Base-by-base conservation (phyloP, 129 eudicot species). In the Tagetes patula region DNA sequence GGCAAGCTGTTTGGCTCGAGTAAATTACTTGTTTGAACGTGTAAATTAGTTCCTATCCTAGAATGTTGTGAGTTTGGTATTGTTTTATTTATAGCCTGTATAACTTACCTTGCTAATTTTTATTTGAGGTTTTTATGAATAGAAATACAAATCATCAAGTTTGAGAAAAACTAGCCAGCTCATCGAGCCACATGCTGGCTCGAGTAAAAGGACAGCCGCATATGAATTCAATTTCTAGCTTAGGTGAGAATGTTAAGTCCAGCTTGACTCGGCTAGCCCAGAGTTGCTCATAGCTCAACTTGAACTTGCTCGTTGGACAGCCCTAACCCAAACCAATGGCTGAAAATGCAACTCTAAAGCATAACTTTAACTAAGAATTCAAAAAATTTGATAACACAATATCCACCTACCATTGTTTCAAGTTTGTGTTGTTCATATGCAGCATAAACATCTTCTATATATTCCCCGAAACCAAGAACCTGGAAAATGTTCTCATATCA, bases 401-500 rank as follows among this genome's bases (percentile, higher is more conserved):
- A 43, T 9, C 3, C 8, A 49, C 40, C 77, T 81, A 89, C 97
- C 88, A 84, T 39, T 2, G 95, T 85, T 84, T 92, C 98, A 8
- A 75, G 82, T 79, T 86, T 89, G 89, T 92, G 98, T 67, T 92
- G 96, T 78, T 89, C 95, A n/a, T 89, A 92, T 50, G 98, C 96
- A 75, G 96, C 83, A 79, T 84, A 89, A 59, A 92, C 98, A 8
- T 92, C 98, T 81, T 83, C 91, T 69, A 86, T 85, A 84, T 92
- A 92, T 45, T 89, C 96, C 78, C 94, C 91, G 72, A 92, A 92
- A 48, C 97, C 97, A 52, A 91, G 97, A 54, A 82, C 97, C 96
- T 90, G 90, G 14, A 12, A 69, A 31, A 71, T 13, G 11, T 40
- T 65, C n/a, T 14, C 12, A 33, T 43, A 7, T 46, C 14, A 33